Base-by-base conservation (phyloP, 75 land plant species). In the Azolla pinnata region DNA sequence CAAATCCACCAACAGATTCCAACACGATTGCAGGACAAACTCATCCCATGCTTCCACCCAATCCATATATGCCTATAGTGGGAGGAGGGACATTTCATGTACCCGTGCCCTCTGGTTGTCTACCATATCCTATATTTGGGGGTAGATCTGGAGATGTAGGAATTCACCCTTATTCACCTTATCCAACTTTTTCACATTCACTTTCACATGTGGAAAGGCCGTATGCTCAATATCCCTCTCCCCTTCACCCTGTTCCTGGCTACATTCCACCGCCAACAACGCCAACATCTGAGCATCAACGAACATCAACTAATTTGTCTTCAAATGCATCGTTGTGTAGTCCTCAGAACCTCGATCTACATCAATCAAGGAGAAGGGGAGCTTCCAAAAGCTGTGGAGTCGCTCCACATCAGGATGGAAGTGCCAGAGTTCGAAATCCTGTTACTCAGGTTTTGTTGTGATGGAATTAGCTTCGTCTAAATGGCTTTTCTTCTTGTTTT, bases 121-220 rank as follows among this genome's bases (percentile, higher is more conserved):
- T 72, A 78, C 9, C 81, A 82, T 24, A 68, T 88, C 76, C 98
- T 1, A 73, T 81, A 52, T 88, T 70, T 57, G 73, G 75, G 27
- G 75, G 60, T 23, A 79, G 79, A 51, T 76, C 63, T 54, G 74
- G 80, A 20, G 83, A 75, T 8, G 69, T 66, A 42, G 71, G 79
- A 44, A 63, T 16, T 14, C 34, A 38, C 28, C 56, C 77, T 19
- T 68, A 55, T 56, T 48, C 74, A 52, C 81, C 84, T 7, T 81
- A 72, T 67, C 56, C 79, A 19, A 54, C 81, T 49, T 87, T 70
- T 62, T 56, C 83, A 9, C 80, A 71, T 52, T 32, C 85, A 47
- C 62, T 64, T 32, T 60, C 79, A 9, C 76, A 76, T 44, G 67
- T 78, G 1, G 95, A 92, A 44, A 81, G 76, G 40, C 79, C 72